Conservation (phyloP, 345 rosid genomes). For the Populus euphratica region DNA sequence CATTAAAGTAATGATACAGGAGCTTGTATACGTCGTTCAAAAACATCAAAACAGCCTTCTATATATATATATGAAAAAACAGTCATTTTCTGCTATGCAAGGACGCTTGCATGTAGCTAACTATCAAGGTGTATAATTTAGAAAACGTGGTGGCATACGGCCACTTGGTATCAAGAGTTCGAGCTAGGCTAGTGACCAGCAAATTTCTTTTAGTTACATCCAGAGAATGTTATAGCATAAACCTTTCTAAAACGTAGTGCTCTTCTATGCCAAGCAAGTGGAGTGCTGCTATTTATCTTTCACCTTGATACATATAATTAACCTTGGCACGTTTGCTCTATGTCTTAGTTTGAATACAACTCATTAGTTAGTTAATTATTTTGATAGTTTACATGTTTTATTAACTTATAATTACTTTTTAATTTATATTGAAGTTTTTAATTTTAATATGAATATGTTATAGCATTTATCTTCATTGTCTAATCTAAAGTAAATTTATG, state of each 20-base stretch:
- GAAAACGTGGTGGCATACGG: background rate
- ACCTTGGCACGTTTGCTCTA: too few relatives aligned
- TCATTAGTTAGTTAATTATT: too few relatives aligned
- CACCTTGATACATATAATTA: too few relatives aligned
- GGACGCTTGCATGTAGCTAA: background rate
- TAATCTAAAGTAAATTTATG: too few relatives aligned
- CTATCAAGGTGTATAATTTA: background rate
- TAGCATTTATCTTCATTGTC: too few relatives aligned
- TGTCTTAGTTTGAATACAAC: too few relatives aligned
- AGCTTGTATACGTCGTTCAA: background rate
- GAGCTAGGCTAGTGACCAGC: background rate
- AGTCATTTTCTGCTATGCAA: background rate
- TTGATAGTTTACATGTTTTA: too few relatives aligned
- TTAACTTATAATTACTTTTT: too few relatives aligned
- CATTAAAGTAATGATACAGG: background rate
- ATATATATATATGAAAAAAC: too few relatives aligned
- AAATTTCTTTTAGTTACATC: background rate
- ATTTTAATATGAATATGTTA: too few relatives aligned
- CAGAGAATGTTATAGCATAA: background rate
- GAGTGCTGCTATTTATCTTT: too few relatives aligned
- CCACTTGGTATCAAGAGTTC: background rate
- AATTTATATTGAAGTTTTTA: too few relatives aligned
- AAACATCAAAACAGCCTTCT: background rate
- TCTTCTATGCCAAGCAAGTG: background rate
- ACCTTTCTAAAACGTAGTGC: background rate